Evolutionary conservation across 345 rosid species (phyloP), one percentile per base, ranked within the genome.

Genomic region (Chamaenerion angustifolium): DNA sequence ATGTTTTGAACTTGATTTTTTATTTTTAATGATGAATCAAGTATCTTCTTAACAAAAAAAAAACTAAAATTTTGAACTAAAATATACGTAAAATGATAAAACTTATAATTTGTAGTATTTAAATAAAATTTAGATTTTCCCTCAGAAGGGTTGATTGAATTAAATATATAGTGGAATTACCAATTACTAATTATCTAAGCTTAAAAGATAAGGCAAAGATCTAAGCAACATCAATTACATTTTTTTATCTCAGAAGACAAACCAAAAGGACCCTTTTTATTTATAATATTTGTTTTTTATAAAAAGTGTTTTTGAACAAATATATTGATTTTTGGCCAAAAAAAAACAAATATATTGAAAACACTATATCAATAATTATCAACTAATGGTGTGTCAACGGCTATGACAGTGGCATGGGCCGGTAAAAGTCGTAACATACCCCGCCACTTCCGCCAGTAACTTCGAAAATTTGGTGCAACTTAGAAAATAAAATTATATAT

Each of bases 391-490:
- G 57, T 62, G 76, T 70, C 78, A 65, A 70, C 72, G 72, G 70
- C 56, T 16, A 64, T 59, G 64, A 55, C 60, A 55, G 3, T 21
- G 18, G 41, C 46, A 14, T 11, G 25, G 64, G 71, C 55, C 52
- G 68, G 68, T 50, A 56, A 73, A 73, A 58, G 74, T 25, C 45
- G 4, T 9, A 35, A 1, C 74, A 73, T 19, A 16, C 68, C 74
- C 76, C 82, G 79, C 74, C 71, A 77, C 74, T 67, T 54, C 25
- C 76, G 72, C 68, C 51, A 12, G 58, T 25, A 25, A 58, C 63
- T 47, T 61, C 18, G 59, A 61, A 64, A 64, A 41, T 48, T 18
- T 42, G 68, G 40, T 60, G 68, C 60, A 66, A 35, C 69, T 41
- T 2, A 54, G 15, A 16, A 19, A 27, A 14, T 11, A 50, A 13